A percentile compares a stretch with the other conserved stretches of the same genome.
These are phyloP conservation scores for Kodamaea laetipori DNA, from an alignment of 805 yeast species.

Conservation along the genomic window DNA sequence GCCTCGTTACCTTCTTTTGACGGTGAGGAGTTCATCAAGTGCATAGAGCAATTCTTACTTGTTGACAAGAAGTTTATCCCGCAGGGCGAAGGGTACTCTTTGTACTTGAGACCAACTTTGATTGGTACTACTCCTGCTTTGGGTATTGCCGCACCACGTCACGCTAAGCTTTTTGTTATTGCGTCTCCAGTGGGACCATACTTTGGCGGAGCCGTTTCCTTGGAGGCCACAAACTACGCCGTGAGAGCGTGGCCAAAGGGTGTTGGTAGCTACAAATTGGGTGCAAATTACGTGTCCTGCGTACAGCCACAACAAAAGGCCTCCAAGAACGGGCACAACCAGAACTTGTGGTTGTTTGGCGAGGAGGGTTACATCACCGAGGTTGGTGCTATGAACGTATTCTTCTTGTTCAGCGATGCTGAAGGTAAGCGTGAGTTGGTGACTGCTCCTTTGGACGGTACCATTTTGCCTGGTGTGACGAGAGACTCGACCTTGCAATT, in stretches of 20 bases:
- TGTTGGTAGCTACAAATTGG: conserved; percentile 91
- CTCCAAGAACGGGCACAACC: conserved; percentile 87
- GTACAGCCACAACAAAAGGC: conserved; percentile 88
- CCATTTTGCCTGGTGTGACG: conserved; percentile 95
- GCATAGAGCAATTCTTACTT: conserved; percentile 24
- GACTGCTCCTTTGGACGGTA: conserved; percentile 96
- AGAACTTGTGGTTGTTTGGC: conserved; percentile 95
- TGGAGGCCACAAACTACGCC: conserved; percentile 94
- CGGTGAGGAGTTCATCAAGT: conserved; percentile 28
- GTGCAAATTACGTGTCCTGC: conserved; percentile 98
- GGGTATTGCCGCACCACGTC: conserved; percentile 28
- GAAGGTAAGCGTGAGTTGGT: conserved; percentile 88
- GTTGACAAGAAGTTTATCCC: conserved; percentile 29
- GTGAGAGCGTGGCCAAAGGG: conserved; percentile 99
- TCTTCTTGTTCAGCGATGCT: conserved; percentile 77
- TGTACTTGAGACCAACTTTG: conserved; percentile 33
- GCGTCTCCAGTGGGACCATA: conserved; percentile 34
- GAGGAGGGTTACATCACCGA: conserved; percentile 84
- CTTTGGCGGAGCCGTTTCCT: conserved; percentile 81
- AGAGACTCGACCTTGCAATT: conserved; percentile 85
- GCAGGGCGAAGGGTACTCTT: conserved; percentile 29
- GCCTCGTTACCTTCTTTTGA: conserved; percentile 31
- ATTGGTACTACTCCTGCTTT: conserved; percentile 28
- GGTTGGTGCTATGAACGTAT: conserved; percentile 97
- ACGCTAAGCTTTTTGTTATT: conserved; percentile 28